These are phyloP conservation scores for Crucihimalaya himalaica DNA, from an alignment of 345 rosid genomes.

Conservation along the genomic window DNA sequence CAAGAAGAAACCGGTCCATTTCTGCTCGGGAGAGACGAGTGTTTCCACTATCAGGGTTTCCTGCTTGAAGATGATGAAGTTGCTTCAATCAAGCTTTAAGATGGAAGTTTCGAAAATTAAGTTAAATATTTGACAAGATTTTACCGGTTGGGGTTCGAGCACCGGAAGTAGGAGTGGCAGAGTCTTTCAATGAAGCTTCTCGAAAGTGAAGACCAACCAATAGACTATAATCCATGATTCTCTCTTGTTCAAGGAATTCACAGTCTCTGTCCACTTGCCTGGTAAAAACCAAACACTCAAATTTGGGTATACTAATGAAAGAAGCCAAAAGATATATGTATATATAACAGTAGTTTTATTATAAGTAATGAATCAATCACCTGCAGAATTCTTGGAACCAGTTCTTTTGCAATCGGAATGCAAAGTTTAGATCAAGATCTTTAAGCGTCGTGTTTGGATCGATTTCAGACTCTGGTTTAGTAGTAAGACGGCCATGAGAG, in stretches of 20 bases:
- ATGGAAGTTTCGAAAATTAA: not conserved
- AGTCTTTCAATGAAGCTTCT: conserved; percentile 49
- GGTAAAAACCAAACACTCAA: conserved; percentile 29
- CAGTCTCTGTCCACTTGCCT: conserved; percentile 97
- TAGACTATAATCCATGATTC: conserved; percentile 97
- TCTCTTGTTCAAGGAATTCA: conserved; percentile 89
- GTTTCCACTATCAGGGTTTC: conserved; percentile 44
- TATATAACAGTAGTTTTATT: not conserved
- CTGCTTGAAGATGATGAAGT: conserved; percentile 45
- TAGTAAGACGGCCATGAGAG: conserved; percentile 82
- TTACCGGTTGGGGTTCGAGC: conserved; percentile 73
- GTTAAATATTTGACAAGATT: conserved; percentile 30
- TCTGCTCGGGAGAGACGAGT: conserved; percentile 61
- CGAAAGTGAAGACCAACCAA: conserved; percentile 87
- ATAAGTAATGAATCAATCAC: conserved; percentile 40
- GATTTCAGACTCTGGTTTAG: conserved; percentile 81
- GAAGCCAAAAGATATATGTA: not conserved
- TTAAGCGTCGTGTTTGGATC: conserved; percentile 90
- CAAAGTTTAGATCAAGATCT: conserved; percentile 89
- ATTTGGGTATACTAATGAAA: not conserved
- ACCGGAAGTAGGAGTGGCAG: conserved; percentile 50
- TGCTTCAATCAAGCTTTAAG: conserved; percentile 28
- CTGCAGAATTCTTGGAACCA: conserved; percentile 96
- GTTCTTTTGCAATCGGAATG: conserved; percentile 66
- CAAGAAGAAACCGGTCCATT: conserved; percentile 57